Base-by-base conservation (phyloP, 352 stramenopile genomes). In the Phytophthora boehmeriae region DNA sequence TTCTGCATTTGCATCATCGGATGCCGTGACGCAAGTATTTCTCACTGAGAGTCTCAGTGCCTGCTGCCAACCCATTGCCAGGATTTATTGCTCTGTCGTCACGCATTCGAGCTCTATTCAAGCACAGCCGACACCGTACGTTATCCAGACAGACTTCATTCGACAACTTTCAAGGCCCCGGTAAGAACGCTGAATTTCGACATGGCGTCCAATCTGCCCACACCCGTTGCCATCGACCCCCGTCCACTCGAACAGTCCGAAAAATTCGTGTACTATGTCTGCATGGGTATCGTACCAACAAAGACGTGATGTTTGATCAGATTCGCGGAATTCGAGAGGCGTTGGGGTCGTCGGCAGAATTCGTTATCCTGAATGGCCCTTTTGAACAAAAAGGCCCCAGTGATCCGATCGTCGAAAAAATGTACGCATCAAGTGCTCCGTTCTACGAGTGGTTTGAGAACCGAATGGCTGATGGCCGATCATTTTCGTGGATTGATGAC, bases 201-300 rank as follows among this genome's bases (percentile, higher is more conserved):
- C 30, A 36, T 36, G 30, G 6, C 30, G 30, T 36, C 30, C 30
- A 36, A 63, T 13, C 53, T 72, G 16, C 58, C 63, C 4, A 32
- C 1, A 45, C 63, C 63, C 11, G 58, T 4, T 14, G 42, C 54
- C 22, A 28, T 59, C 9, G 51, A n/a, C n/a, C 9, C 9, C 43
- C 59, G 8, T 13, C 59, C 17, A 56, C 58, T 35, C 36, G 39
- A 17, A 27, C 54, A 16, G 47, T 50, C 48, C 36, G 41, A 42
- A 75, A 72, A 44, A 74, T 84, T 20, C 73, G 75, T 10, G 67
- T 82, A 44, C 41, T 85, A 14, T 85, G 75, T 30, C 54, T 85
- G n/a, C 77, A 86, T 44, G 77, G 77, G 22, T 83, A 77, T 57
- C 77, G 77, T 22, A 84, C 75, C 14, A 86, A 86, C 55, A 50